Evolutionary conservation across 768 basidiomycete genomes (phyloP), one percentile per base, ranked within the genome.

Genomic region (Tremella mesenterica): DNA sequence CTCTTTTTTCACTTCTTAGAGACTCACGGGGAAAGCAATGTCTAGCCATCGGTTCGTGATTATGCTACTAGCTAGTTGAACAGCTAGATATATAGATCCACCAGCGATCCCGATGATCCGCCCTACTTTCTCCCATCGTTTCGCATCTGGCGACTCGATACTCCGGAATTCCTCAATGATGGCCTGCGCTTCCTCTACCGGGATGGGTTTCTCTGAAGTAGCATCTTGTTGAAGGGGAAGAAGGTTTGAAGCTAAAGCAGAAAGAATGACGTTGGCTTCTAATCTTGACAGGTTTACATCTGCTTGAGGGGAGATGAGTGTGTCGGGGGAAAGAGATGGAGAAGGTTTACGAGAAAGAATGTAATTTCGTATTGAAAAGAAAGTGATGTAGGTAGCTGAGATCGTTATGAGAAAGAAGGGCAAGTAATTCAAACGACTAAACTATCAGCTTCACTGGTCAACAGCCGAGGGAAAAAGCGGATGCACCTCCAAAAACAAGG

Each of bases 261-360:
- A 54, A 0, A 66, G 39, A n/a, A 66, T 66, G 1, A 64, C 60
- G 21, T 60, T 53, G 4, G 64, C 55, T 43, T 69, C 67, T n/a
- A 69, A 53, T 13, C 47, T 53, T 21, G 60, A 46, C 3, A 69
- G 60, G 47, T 66, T 57, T 8, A 52, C 44, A 31, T 61, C 50
- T 8, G 55, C 54, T 20, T 43, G 41, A 5, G 60, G 60, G 0
- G 63, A 64, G n/a, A 58, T 54, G 18, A 66, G 56, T 26, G 50
- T 46, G 1, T 49, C 44, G 25, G 60, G 4, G 2, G 60, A 51
- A 18, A 65, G 12, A 16, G 6, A 21, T 23, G 23, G 29, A 49
- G 20, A 43, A 6, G 2, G 34, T 21, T 30, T 44, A 14, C 10
- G 26, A 16, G 21, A 18, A 2, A 9, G 25, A 23, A 53, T 31